Evolutionary conservation across 768 basidiomycete genomes (phyloP), one percentile per base, ranked within the genome.

Genomic region (Neoboletus subvelutipes): DNA sequence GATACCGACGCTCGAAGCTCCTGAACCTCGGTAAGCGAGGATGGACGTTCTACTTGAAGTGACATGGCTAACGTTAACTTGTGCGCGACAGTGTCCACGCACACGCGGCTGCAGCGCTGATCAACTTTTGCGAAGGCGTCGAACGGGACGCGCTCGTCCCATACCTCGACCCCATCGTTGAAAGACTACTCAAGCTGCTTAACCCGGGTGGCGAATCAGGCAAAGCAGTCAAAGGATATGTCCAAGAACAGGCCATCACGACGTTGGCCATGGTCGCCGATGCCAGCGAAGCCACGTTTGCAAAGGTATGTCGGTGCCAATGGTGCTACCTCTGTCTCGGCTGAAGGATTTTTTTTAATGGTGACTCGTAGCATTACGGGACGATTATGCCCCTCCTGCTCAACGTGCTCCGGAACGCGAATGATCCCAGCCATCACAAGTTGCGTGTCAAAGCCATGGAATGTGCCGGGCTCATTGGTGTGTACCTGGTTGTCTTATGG

Each of bases 111-210:
- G 88, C 92, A 0, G 92, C 92, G 0, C 77, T 94, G 24, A 92
- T 94, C 70, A 95, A 94, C 69, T 94, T 94, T 74, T 94, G 92
- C 70, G 88, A 94, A 68, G 90, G 91, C 36, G 90, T 91, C 36
- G 87, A 84, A 62, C 80, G 84, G 17, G 82, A 88, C 24, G 86
- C 83, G 1, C 80, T 92, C 11, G 63, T 87, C 0, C 88, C 89
- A 0, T 92, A 90, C 69, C 82, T 95, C 18, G 92, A 92, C 51
- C 80, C 83, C 0, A 86, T 93, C 61, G 87, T 95, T 29, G 85
- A 86, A 63, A 81, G 87, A 0, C 46, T 74, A 54, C 50, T 76
- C 13, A 85, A 82, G 59, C 75, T 90, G 4, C 76, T 90, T 41
- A 82, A 86, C 55, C 86, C 86, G 1, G 65, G 65, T 0, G 65